Percentiles rank a stretch among this genome's conserved stretches.
phyloP scores from a whole-genome alignment of 176 grass and related monocot genomes.

The Zea mays region DNA sequence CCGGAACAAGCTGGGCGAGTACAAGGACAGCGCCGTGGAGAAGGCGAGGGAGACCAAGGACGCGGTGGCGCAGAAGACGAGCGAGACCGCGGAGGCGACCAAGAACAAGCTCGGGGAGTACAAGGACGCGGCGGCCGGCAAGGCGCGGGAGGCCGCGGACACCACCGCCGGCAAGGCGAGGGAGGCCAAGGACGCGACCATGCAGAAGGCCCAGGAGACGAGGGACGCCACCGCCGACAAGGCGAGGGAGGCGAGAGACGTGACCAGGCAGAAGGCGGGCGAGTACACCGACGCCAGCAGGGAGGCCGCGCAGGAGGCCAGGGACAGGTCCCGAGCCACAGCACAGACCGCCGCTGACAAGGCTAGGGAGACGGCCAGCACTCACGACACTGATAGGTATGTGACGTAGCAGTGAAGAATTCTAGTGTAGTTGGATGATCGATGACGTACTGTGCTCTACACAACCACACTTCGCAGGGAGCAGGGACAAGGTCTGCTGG shows the following conservation, averaged over 20 bases:
- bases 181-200: conserved; percentile 15
- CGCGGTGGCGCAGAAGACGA: conserved; percentile 43
- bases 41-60: conserved; percentile 52
- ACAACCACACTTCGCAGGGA: conserved; percentile 5
- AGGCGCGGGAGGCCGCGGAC: conserved; percentile 50
- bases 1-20: conserved; percentile 46
- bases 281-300: conserved; percentile 21
- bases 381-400: conserved; percentile 38
- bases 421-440: too few relatives aligned
- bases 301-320: conserved; percentile 37
- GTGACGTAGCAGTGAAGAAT: too few relatives aligned
- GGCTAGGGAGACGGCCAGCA: conserved; percentile 27
- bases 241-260: conserved; percentile 32
- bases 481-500: conserved; percentile 33
- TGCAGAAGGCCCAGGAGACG: conserved; percentile 32
- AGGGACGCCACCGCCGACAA: conserved; percentile 31
- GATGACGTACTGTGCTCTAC: too few relatives aligned
- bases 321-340: conserved; percentile 27
- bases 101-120: conserved; percentile 55
- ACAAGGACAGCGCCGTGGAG: conserved; percentile 52
- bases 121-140: conserved; percentile 43
- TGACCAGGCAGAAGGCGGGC: conserved; percentile 42
- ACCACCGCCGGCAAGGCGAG: conserved; percentile 31
- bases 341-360: conserved; percentile 54
- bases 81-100: conserved; percentile 45